These are phyloP conservation scores for Plasmodium chabaudi DNA, from an alignment of 169 alveolate genomes.

Conservation along the genomic window DNA sequence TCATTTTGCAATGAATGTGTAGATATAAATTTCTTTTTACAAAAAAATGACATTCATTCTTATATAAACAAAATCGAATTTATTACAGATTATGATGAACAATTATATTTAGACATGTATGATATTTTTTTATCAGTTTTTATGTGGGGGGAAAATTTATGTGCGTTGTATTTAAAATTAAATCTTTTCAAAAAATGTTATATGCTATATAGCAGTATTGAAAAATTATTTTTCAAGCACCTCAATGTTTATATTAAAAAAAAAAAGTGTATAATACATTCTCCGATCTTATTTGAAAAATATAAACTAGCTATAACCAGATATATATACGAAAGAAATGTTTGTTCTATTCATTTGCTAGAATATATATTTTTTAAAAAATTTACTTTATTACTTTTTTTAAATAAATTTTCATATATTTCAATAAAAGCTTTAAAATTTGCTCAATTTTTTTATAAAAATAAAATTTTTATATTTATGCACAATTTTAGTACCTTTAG, in stretches of 20 bases:
- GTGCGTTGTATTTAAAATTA: conserved; percentile 36
- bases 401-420: conserved; percentile 59
- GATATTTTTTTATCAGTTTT: conserved; percentile 48
- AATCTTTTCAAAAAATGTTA: conserved; percentile 61
- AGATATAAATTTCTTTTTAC: conserved; percentile 53
- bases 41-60: conserved; percentile 14
- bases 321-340: conserved; percentile 63
- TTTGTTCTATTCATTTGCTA: conserved; percentile 68
- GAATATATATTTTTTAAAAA: conserved; percentile 73
- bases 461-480: conserved; percentile 66
- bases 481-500: conserved; percentile 53
- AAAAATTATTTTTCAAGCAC: conserved; percentile 40
- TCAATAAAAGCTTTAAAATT: conserved; percentile 69
- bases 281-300: conserved; percentile 67
- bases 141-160: conserved; percentile 62
- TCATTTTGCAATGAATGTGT: conserved; percentile 42
- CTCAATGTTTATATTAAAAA: conserved; percentile 57
- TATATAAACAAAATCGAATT: conserved; percentile 45
- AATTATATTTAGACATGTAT: conserved; percentile 58
- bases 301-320: conserved; percentile 63
- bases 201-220: conserved; percentile 26
- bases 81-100: conserved; percentile 61
- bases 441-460: conserved; percentile 62
- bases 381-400: conserved; percentile 43
- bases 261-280: conserved; percentile 66